Percentiles rank a stretch among this genome's conserved stretches.
These are phyloP conservation scores for Microcyclospora tardicrescens DNA, from an alignment of 2,329 filamentous ascomycete genomes.

Conservation along the genomic window DNA sequence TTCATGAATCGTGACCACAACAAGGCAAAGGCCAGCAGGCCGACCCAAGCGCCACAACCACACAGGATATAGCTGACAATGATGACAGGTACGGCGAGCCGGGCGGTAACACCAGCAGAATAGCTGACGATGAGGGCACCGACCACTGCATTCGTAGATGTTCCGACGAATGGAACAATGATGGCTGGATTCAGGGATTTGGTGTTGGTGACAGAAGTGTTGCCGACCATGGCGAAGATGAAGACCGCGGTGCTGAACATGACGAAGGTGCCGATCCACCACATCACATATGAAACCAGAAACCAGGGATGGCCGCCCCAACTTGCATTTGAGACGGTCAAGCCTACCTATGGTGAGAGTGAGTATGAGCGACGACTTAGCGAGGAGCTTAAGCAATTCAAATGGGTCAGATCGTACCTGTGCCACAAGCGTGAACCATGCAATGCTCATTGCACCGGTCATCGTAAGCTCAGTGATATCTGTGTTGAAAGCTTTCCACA, in stretches of 20 bases:
- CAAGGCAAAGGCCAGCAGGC: conserved; percentile 6
- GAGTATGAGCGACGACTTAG: too few species aligned
- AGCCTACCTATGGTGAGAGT: conserved; percentile 1
- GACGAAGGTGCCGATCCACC: conserved; percentile 9
- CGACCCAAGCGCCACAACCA: conserved; percentile 8
- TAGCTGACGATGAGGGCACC: conserved; percentile 4
- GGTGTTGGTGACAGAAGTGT: conserved; percentile 2
- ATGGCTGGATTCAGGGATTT: conserved; percentile 5
- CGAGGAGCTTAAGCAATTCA: too few species aligned
- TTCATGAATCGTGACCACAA: conserved; percentile 6
- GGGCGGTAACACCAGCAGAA: conserved; percentile 3
- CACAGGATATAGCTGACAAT: conserved; percentile 7
- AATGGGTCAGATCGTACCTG: conserved; percentile 1
- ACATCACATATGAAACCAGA: conserved; percentile 9
- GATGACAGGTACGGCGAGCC: conserved; percentile 10
- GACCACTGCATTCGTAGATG: conserved; percentile 4
- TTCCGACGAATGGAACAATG: conserved; percentile 6
- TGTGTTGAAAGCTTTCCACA: conserved; percentile 3
- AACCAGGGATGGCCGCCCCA: conserved; percentile 11
- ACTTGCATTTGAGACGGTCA: conserved; percentile 4
- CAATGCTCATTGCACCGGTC: conserved; percentile 4
- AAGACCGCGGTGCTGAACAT: conserved; percentile 1
- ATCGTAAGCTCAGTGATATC: conserved; percentile 4
- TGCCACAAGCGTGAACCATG: conserved; percentile 6
- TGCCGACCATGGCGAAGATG: conserved; percentile 4